Percentiles rank a stretch among this genome's conserved stretches.
Evolutionary conservation across 768 basidiomycete genomes (phyloP).

Genomic region (Tulasnella sp.): DNA sequence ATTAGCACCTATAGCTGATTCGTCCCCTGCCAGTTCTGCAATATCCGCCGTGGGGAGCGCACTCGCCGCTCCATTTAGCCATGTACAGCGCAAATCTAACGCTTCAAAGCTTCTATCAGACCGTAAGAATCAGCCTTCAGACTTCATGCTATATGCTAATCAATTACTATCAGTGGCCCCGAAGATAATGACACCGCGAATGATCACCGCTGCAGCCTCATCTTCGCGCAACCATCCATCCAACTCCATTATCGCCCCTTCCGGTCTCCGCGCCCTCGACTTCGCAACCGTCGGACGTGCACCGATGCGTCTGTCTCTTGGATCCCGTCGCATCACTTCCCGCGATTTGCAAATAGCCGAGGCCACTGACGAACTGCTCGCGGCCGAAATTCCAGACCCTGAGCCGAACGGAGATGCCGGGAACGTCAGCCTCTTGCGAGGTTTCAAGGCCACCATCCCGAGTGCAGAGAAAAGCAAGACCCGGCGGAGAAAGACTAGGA

Average conservation of each 20-base stretch:
- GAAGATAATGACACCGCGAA: slow-evolving; percentile 78
- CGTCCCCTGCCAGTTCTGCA: not conserved
- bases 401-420: slow-evolving; percentile 46
- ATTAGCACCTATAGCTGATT: not conserved
- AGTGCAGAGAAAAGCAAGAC: slow-evolving; percentile 70
- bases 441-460: slow-evolving; percentile 92
- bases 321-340: slow-evolving; percentile 59
- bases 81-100: slow-evolving; percentile 43
- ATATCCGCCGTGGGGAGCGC: slow-evolving; percentile 37
- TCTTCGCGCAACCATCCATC: slow-evolving; percentile 31
- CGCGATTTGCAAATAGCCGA: slow-evolving; percentile 77
- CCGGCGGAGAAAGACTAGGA: slow-evolving; percentile 67
- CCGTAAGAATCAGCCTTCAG: slow-evolving; percentile 35
- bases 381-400: slow-evolving; percentile 59
- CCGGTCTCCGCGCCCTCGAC: slow-evolving; percentile 30
- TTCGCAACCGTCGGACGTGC: slow-evolving; percentile 74
- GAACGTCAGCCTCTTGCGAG: slow-evolving; percentile 71
- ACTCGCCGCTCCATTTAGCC: slow-evolving; percentile 54
- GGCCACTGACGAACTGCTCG: slow-evolving; percentile 65
- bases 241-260: slow-evolving; percentile 26
- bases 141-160: slow-evolving; percentile 5
- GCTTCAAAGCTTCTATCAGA: slow-evolving; percentile 65
- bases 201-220: slow-evolving; percentile 55
- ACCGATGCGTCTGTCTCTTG: slow-evolving; percentile 55
- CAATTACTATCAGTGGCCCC: slow-evolving; percentile 50